These are phyloP conservation scores for Aspergillus pseudoterreus DNA, from an alignment of 2,329 filamentous ascomycete species.

Conservation along the genomic window DNA sequence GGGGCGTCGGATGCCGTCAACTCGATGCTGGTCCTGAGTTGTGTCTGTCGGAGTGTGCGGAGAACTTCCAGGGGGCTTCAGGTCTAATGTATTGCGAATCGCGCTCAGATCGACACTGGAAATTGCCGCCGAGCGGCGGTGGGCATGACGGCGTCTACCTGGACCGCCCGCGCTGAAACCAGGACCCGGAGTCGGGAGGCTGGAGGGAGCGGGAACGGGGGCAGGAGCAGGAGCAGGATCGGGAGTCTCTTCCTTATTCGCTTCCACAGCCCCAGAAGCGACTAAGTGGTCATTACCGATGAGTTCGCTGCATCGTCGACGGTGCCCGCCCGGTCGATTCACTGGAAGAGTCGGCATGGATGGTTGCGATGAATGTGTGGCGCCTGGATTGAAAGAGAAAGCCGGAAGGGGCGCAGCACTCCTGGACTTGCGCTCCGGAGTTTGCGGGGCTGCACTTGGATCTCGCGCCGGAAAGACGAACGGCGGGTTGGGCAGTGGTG, in stretches of 20 bases:
- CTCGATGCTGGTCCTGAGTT: slow-evolving; percentile 21
- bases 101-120: slow-evolving; percentile 75
- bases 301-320: slow-evolving; percentile 80
- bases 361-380: slow-evolving; percentile 41
- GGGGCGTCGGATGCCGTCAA: slow-evolving; percentile 28
- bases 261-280: slow-evolving; percentile 62
- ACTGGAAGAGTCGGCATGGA: slow-evolving; percentile 52
- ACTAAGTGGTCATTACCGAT: slow-evolving; percentile 62
- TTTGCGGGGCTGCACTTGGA: slow-evolving; percentile 23
- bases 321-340: slow-evolving; percentile 57
- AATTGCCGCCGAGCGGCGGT: slow-evolving; percentile 76
- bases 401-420: slow-evolving; percentile 31
- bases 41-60: slow-evolving; percentile 47
- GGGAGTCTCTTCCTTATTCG: slow-evolving; percentile 24
- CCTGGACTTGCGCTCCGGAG: slow-evolving; percentile 46
- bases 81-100: slow-evolving; percentile 44
- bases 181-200: slow-evolving; percentile 29
- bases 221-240: slow-evolving; percentile 22
- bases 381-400: slow-evolving; percentile 37
- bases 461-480: slow-evolving; percentile 60
- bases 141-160: slow-evolving; percentile 66
- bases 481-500: slow-evolving; percentile 55
- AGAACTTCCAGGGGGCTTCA: slow-evolving; percentile 55
- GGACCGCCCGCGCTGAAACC: slow-evolving; percentile 45
- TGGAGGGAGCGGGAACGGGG: slow-evolving; percentile 20